Evolutionary conservation across 495 filamentous ascomycete genomes (phyloP), one percentile per base, ranked within the genome.

Genomic region (Trichoderma asperelloides): DNA sequence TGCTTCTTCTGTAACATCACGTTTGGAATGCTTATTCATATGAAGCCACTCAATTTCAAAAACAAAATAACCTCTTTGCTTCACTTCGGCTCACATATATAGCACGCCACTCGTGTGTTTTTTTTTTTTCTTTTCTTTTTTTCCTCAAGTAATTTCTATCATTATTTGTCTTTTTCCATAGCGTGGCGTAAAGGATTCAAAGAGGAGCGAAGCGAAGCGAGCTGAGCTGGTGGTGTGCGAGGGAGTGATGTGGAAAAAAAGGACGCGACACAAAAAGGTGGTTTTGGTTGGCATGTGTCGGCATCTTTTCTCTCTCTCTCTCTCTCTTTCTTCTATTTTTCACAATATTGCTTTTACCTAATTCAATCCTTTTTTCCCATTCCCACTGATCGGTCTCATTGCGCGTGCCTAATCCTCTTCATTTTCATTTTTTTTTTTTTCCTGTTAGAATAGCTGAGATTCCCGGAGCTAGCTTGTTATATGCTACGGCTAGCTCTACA

Each of bases 151-250:
- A 47, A 47, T 47, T n/a, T 47, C 15, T 47, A 13, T 9, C 11
- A 16, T 55, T 25, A 13, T 27, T 60, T 30, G 9, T 60, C 23
- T 60, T 28, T 27, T 30, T 60, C 28, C 55, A 60, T 60, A 60
- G 55, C 55, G 55, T 60, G 55, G 55, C 55, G 55, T 60, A 60
- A 60, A 60, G 6, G 25, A 30, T 21, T 60, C 27, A 60, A 60
- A 21, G 55, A 30, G 55, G 25, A 60, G 27, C 25, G 8, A 30
- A 30, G 55, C 55, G 55, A 60, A 47, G 43, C 43, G 49, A 57
- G 55, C 25, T 30, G 23, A 60, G 55, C 55, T 60, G 27, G 55
- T n/a, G 55, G 21, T n/a, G 16, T 25, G 55, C 30, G 55, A 28
- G 23, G 55, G 55, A 60, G 55, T 60, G 9, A 30, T 3, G 3